These are phyloP conservation scores for Platanus orientalis DNA, from an alignment of 164 flowering plant genomes.

Conservation along the genomic window DNA sequence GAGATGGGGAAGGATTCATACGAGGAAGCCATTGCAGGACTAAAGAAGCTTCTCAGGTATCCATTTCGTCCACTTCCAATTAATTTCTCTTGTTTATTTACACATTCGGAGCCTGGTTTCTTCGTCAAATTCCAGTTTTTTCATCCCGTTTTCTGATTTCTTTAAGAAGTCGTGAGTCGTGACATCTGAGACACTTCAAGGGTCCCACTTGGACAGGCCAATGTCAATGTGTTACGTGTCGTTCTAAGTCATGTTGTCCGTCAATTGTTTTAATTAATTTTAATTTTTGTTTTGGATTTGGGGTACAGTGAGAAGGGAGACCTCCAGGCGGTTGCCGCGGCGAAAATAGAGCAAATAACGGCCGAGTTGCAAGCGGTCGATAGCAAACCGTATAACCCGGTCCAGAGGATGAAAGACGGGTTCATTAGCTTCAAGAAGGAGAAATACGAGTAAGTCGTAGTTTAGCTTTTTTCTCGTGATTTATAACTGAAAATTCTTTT, in stretches of 20 bases:
- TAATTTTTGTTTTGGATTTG: too few species aligned
- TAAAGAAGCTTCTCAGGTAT: constrained; percentile 55
- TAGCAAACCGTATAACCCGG: constrained; percentile 30
- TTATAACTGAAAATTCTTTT: too few species aligned
- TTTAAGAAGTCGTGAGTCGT: too few species aligned
- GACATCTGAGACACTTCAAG: neutral
- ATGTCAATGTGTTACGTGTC: too few species aligned
- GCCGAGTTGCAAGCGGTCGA: constrained; percentile 41
- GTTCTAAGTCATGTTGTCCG: too few species aligned
- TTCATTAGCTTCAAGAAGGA: constrained; percentile 71
- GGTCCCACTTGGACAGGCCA: too few species aligned
- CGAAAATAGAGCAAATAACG: constrained; percentile 65
- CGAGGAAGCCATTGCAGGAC: constrained; percentile 56
- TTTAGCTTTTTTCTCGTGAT: neutral
- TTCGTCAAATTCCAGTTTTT: neutral
- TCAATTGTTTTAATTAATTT: too few species aligned
- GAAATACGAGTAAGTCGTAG: constrained; percentile 60
- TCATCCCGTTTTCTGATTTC: neutral
- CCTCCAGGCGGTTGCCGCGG: constrained; percentile 52
- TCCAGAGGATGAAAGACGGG: constrained; percentile 60
- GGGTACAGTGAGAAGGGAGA: constrained; percentile 58
- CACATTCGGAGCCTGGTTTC: too few species aligned
- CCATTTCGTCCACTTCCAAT: too few species aligned
- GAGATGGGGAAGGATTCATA: constrained; percentile 25
- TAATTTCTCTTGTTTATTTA: too few species aligned